phyloP scores from a whole-genome alignment of 164 flowering plant genomes.

The Euptelea pleiosperma region DNA sequence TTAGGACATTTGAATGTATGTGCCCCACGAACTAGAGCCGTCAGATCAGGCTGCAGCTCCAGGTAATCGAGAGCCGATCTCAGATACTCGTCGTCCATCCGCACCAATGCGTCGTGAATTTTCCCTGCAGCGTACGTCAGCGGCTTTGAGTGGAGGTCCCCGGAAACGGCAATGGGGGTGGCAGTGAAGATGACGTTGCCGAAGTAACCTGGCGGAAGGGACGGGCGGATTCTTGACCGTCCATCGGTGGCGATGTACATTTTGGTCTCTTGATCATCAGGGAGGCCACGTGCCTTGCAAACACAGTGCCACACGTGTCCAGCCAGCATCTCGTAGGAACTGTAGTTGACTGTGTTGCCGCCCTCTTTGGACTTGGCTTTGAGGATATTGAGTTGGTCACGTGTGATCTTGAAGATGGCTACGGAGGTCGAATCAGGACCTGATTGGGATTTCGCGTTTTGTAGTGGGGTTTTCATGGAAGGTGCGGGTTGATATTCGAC shows the following conservation, averaged over 20 bases:
- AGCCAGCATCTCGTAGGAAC: conserved; percentile 52
- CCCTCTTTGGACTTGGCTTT: conserved; percentile 44
- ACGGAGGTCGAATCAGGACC: conserved; percentile 16
- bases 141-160: conserved; percentile 37
- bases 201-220: conserved; percentile 47
- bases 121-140: conserved; percentile 37
- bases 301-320: conserved; percentile 49
- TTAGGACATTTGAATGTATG: conserved; percentile 48
- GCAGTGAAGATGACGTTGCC: conserved; percentile 51
- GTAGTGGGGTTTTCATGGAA: conserved; percentile 24
- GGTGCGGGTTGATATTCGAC: conserved; percentile 57
- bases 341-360: conserved; percentile 27
- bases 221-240: conserved; percentile 33
- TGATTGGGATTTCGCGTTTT: conserved; percentile 1
- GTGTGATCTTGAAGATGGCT: conserved; percentile 39
- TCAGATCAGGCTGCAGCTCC: conserved; percentile 54
- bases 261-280: conserved; percentile 40
- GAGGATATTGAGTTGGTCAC: conserved; percentile 40
- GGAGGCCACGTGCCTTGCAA: conserved; percentile 41
- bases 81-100: conserved; percentile 58
- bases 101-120: conserved; percentile 41
- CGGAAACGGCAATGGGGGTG: conserved; percentile 40
- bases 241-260: conserved; percentile 51
- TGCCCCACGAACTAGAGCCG: conserved; percentile 51
- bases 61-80: conserved; percentile 66